Percentiles rank a stretch among this genome's conserved stretches.
Evolutionary conservation across 495 filamentous ascomycete genomes (phyloP).

Genomic region (Rhypophila decipiens): DNA sequence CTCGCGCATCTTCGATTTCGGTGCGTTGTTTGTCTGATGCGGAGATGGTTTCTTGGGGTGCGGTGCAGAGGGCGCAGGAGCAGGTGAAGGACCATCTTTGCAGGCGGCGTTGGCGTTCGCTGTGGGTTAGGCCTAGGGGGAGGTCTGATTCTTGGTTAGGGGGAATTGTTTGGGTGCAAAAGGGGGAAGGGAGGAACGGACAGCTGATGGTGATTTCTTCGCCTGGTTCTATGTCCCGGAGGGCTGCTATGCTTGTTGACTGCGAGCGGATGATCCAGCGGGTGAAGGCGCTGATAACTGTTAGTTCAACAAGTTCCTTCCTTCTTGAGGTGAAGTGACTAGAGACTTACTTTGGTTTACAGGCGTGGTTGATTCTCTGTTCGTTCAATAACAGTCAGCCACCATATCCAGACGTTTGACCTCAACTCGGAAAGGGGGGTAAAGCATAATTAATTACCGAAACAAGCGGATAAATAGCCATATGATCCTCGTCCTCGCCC

Average conservation of each 20-base stretch:
- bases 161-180: background rate
- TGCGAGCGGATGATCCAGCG: slow-evolving; percentile 27
- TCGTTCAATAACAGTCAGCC: background rate
- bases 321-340: background rate
- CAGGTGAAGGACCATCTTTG: slow-evolving; percentile 34
- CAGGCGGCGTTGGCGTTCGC: slow-evolving; percentile 22
- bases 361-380: slow-evolving; percentile 38
- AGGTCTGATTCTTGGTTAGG: slow-evolving; percentile 15
- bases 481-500: slow-evolving; percentile 23
- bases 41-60: slow-evolving; percentile 15
- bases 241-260: slow-evolving; percentile 26
- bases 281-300: slow-evolving; percentile 29
- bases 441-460: too few species aligned
- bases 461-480: slow-evolving; percentile 32
- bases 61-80: slow-evolving; percentile 30
- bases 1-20: slow-evolving; percentile 25
- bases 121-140: slow-evolving; percentile 21
- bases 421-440: background rate
- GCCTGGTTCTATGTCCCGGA: slow-evolving; percentile 26
- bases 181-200: slow-evolving; percentile 7
- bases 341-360: slow-evolving; percentile 35
- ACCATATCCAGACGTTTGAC: background rate
- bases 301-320: background rate
- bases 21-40: slow-evolving; percentile 28
- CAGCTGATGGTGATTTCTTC: slow-evolving; percentile 40